These are phyloP conservation scores for Suillus brevipes DNA, from an alignment of 768 basidiomycete genomes.

Conservation along the genomic window DNA sequence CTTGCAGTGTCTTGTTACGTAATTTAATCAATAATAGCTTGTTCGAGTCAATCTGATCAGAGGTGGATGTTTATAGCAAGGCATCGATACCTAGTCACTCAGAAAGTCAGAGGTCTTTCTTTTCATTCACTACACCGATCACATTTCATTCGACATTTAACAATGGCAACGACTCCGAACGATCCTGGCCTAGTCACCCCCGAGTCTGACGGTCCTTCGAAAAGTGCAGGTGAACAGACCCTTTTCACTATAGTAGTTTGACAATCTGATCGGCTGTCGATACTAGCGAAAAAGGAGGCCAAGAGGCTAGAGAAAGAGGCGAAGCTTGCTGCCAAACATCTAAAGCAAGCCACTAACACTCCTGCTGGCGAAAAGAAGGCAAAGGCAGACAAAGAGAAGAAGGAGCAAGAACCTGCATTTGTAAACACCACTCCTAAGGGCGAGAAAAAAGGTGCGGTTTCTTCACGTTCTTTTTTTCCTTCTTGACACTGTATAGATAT, in stretches of 20 bases:
- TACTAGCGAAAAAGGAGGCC: slow-evolving; percentile 79
- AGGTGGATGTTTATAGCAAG: slow-evolving; percentile 21
- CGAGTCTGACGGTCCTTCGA: slow-evolving; percentile 28
- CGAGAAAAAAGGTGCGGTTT: slow-evolving; percentile 82
- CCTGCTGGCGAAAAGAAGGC: slow-evolving; percentile 62
- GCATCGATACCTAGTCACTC: slow-evolving; percentile 21
- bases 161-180: slow-evolving; percentile 5
- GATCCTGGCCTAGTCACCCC: slow-evolving; percentile 2
- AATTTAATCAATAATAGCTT: slow-evolving; percentile 6
- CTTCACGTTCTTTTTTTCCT: neutral
- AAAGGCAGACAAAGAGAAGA: slow-evolving; percentile 75
- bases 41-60: slow-evolving; percentile 15
- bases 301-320: slow-evolving; percentile 80
- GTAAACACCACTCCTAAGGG: slow-evolving; percentile 89
- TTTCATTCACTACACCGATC: neutral
- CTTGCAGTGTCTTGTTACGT: slow-evolving; percentile 4
- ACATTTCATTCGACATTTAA: neutral
- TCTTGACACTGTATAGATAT: slow-evolving; percentile 55
- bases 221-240: slow-evolving; percentile 39
- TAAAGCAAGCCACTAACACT: slow-evolving; percentile 40
- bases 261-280: slow-evolving; percentile 7
- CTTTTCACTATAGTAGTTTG: neutral
- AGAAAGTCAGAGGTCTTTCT: slow-evolving; percentile 6
- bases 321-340: slow-evolving; percentile 67
- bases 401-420: slow-evolving; percentile 69